Base-by-base conservation (phyloP, 768 basidiomycete species). In the Botryobasidium botryosum region DNA sequence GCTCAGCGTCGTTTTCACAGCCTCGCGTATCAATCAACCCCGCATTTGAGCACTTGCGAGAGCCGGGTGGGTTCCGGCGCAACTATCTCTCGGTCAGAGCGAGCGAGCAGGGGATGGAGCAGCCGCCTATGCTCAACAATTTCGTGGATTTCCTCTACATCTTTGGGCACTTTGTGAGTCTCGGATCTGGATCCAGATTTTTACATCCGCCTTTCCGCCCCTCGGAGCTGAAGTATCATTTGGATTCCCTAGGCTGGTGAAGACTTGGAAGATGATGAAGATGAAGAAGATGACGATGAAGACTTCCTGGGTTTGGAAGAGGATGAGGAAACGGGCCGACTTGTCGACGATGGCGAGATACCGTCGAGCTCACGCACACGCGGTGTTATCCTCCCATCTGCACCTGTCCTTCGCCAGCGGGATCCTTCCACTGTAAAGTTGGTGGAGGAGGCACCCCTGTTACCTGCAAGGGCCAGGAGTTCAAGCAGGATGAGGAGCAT, bases 131-230 rank as follows among this genome's bases (percentile, higher is more conserved):
- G 48, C 59, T 72, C 25, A 79, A 79, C 55, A 91, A 85, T 56
- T 91, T 92, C 50, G 82, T 96, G 49, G 90, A 96, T 55, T 99
- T 99, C 60, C 63, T 99, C 36, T 82, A 81, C 55, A 68, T 97
- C 21, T 99, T 86, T 56, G 94, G 94, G 3, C 92, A 97, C 60
- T 96, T 94, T 57, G 92, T 91, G 56, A 64, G 90, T 67, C 25
- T 42, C 37, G 7, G n/a, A n/a, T n/a, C n/a, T n/a, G n/a, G n/a
- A n/a, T n/a, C n/a, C n/a, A n/a, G n/a, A 37, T 18, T 40, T 28
- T 2, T 23, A 15, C 32, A 59, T 21, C 27, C 6, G 24, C 20
- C 13, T 6, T n/a, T n/a, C n/a, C n/a, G n/a, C n/a, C n/a, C n/a
- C 7, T 5, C 35, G 38, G 18, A 32, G 36, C 44, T 50, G 33